Conservation (phyloP, 1,139 yeast species). For the Pichia sp. region DNA sequence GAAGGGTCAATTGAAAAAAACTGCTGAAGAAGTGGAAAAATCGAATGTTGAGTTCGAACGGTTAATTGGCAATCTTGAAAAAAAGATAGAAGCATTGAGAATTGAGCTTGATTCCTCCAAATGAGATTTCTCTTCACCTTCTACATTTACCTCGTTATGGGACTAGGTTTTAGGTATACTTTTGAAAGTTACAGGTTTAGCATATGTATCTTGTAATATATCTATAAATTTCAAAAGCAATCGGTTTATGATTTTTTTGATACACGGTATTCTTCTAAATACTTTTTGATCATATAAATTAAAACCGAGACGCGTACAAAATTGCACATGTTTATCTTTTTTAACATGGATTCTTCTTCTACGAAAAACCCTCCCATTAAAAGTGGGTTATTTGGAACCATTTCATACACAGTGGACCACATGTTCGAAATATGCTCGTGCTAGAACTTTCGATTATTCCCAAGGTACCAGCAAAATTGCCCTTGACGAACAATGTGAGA, state of each 20-base stretch:
- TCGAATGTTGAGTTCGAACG: slow-evolving; percentile 24
- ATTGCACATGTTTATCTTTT: background rate
- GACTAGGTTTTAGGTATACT: background rate
- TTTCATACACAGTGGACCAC: background rate
- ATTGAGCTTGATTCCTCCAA: slow-evolving; percentile 10
- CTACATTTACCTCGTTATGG: slow-evolving; percentile 7
- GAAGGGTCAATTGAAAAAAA: slow-evolving; percentile 22
- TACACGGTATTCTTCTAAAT: no score
- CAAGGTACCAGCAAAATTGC: background rate
- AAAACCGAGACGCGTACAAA: background rate
- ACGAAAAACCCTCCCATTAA: background rate
- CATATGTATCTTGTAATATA: no score
- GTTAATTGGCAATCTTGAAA: slow-evolving; percentile 23
- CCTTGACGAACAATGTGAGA: background rate
- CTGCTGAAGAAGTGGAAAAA: slow-evolving; percentile 23
- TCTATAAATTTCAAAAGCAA: background rate
- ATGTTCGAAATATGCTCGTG: slow-evolving; percentile 7
- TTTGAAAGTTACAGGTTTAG: no score
- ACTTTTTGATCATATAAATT: no score
- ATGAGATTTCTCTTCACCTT: background rate
- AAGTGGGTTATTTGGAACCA: background rate
- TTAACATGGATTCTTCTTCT: background rate
- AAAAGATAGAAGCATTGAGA: slow-evolving; percentile 20
- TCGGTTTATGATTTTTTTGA: background rate
- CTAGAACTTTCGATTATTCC: slow-evolving; percentile 10